Evolutionary conservation across 306 rosid species (phyloP), one percentile per base, ranked within the genome.

Genomic region (Fragaria nilgerrensis): DNA sequence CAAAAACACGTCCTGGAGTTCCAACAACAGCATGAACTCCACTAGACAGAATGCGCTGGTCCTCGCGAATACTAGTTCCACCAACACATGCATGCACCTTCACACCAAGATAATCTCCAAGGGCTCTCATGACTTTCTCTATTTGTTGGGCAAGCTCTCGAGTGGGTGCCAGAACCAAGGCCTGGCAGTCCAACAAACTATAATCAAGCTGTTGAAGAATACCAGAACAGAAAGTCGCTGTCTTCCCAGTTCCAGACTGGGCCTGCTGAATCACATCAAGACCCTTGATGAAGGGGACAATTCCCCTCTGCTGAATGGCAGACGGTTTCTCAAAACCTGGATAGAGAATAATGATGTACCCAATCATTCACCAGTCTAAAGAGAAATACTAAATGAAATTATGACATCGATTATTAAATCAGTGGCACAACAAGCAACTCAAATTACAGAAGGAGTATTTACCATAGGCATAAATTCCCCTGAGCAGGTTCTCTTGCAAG

Each of bases 11-110:
- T 61, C 96, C 93, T 34, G 96, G 96, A 37, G 96, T 89, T 52
- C 96, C 96, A 68, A 91, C 92, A 80, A 91, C 96, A 78, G 86
- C 96, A 78, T 91, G 93, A 77, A 91, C 96, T 68, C 93, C 96
- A 19, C 86, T 84, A 0, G 92, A 79, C 37, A 91, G 85, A 66
- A 87, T 91, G 23, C 96, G 92, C 45, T 91, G 93, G 77, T 91
- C 96, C 73, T 91, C 94, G 55, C 94, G 93, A 53, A 91, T 92
- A 80, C 87, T 89, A 22, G 94, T 91, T 55, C 94, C 94, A 81
- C 96, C 92, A 50, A 89, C 94, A 82, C 96, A 91, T 5, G 94
- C 94, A 85, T 91, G 96, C 12, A 91, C 94, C 85, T 81, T 91
- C 17, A 91, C 92, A 82, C 96, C 90, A 5, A 91, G 92, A 76